phyloP scores from a whole-genome alignment of 2,329 filamentous ascomycete species.

The Botrytis tulipae region DNA sequence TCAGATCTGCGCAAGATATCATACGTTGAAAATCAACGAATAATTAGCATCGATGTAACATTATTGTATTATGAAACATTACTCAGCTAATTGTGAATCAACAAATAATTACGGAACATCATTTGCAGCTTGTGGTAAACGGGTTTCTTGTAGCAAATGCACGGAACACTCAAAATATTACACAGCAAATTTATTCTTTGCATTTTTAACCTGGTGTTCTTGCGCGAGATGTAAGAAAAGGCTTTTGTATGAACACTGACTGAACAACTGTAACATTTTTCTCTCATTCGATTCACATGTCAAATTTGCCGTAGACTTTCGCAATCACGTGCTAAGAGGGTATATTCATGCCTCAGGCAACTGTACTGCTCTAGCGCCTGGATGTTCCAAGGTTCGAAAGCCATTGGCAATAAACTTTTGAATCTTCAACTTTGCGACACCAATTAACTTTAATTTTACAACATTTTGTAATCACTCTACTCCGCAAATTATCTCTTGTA shows the following conservation, averaged over 20 bases:
- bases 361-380: not conserved
- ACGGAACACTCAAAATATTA: not conserved
- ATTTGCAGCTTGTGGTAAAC: not conserved
- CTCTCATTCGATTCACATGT: too few species aligned
- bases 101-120: slow-evolving; percentile 10
- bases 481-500: slow-evolving; percentile 4
- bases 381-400: not conserved
- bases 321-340: not conserved
- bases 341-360: not conserved
- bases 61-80: slow-evolving; percentile 19
- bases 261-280: not conserved
- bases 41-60: slow-evolving; percentile 20
- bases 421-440: slow-evolving; percentile 8
- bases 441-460: not conserved
- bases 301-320: too few species aligned
- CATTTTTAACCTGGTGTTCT: not conserved
- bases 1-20: slow-evolving; percentile 16
- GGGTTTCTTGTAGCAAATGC: not conserved
- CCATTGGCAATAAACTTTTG: not conserved
- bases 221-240: not conserved
- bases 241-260: not conserved
- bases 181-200: not conserved
- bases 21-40: slow-evolving; percentile 12
- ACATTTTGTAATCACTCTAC: not conserved
- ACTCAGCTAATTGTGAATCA: slow-evolving; percentile 5